phyloP scores from a whole-genome alignment of 331 rosid genomes.

The Quercus lobata region DNA sequence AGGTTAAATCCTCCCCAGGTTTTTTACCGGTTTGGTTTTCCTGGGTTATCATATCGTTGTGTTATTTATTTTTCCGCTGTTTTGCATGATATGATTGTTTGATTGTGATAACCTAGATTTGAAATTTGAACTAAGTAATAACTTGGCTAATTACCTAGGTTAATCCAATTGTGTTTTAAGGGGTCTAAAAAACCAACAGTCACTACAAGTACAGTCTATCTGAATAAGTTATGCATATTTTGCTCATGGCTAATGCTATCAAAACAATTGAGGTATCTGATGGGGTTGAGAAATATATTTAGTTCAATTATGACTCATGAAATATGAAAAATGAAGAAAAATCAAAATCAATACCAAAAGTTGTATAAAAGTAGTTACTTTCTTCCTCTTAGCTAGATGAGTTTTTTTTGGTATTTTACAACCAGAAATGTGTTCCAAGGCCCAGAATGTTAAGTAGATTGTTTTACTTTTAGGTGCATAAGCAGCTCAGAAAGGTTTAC shows the following conservation, averaged over 20 bases:
- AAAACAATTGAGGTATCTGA: background rate
- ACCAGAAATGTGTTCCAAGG: background rate
- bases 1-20: too few species aligned
- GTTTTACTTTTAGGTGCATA: background rate
- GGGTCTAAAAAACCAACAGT: too few species aligned
- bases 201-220: slow-evolving; percentile 52
- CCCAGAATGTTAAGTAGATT: background rate
- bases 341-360: background rate
- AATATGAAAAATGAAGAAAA: background rate
- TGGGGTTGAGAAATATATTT: background rate
- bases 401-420: background rate
- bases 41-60: too few species aligned
- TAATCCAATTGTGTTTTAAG: too few species aligned
- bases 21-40: too few species aligned
- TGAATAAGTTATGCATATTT: background rate
- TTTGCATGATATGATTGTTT: too few species aligned
- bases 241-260: background rate
- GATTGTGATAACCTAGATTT: too few species aligned
- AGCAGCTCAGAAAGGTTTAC: background rate
- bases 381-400: background rate
- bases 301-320: background rate
- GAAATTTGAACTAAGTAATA: too few species aligned
- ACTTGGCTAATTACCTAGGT: too few species aligned
- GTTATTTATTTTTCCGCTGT: too few species aligned
- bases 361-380: background rate